Conservation (phyloP, 192 early-diverging fungal genomes). For the Podila clonocystis region DNA sequence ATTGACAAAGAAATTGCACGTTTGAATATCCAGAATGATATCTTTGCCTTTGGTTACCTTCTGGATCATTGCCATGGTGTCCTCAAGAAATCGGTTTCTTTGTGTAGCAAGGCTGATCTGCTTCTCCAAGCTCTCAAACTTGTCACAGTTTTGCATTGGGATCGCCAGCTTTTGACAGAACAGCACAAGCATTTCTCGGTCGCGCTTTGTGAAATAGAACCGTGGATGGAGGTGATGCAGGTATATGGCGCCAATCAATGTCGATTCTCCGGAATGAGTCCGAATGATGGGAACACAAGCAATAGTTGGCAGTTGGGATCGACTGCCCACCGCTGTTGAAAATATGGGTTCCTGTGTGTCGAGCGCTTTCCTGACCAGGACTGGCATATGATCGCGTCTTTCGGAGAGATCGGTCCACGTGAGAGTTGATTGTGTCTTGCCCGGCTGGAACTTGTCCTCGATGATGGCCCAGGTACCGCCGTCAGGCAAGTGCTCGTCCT, state of each 20-base stretch:
- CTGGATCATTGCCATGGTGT: slow-evolving; percentile 39
- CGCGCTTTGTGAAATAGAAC: slow-evolving; percentile 47
- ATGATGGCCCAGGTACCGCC: slow-evolving; percentile 48
- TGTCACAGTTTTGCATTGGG: slow-evolving; percentile 30
- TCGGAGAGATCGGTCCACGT: slow-evolving; percentile 44
- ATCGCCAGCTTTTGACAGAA: slow-evolving; percentile 39
- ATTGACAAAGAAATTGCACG: not conserved
- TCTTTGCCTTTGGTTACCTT: slow-evolving; percentile 29
- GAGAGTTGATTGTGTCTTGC: slow-evolving; percentile 28
- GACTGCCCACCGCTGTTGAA: slow-evolving; percentile 44
- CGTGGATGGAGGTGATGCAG: slow-evolving; percentile 46
- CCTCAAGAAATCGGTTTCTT: slow-evolving; percentile 31
- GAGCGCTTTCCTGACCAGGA: slow-evolving; percentile 31
- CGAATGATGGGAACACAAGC: slow-evolving; percentile 46
- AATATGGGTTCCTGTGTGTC: slow-evolving; percentile 41
- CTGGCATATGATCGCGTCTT: slow-evolving; percentile 49
- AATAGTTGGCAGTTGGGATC: slow-evolving; percentile 46
- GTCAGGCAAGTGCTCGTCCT: slow-evolving; percentile 25
- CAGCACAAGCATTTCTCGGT: slow-evolving; percentile 42
- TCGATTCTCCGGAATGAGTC: not conserved
- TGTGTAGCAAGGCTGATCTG: slow-evolving; percentile 28
- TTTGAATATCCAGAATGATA: not conserved
- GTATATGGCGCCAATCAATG: slow-evolving; percentile 39
- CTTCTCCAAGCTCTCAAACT: slow-evolving; percentile 18
- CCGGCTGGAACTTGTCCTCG: slow-evolving; percentile 39